These are phyloP conservation scores for Cephalotrichum gorgonifer DNA, from an alignment of 2,329 filamentous ascomycete genomes.

Conservation along the genomic window DNA sequence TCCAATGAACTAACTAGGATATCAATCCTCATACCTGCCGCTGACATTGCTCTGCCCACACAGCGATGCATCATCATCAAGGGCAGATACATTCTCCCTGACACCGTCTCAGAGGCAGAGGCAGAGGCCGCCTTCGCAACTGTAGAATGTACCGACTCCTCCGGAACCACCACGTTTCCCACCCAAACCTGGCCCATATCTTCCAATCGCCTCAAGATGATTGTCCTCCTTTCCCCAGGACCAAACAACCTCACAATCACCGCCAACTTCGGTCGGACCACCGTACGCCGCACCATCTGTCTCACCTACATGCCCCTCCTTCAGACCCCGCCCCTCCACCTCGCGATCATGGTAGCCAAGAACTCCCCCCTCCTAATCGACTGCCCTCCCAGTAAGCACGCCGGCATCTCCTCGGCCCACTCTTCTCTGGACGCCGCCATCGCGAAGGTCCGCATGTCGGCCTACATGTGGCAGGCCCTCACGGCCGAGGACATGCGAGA, in stretches of 20 bases:
- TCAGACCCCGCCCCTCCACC: conserved; percentile 53
- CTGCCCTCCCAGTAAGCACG: conserved; percentile 49
- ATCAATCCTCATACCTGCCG: too few relatives aligned
- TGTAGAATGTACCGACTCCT: background rate
- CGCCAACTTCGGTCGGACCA: background rate
- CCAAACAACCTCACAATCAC: background rate
- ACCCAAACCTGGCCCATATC: background rate
- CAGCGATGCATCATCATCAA: background rate
- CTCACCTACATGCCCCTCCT: conserved; percentile 42
- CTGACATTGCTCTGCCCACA: too few relatives aligned
- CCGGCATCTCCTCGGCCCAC: conserved; percentile 38
- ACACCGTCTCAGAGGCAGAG: background rate
- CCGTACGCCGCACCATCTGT: too few relatives aligned
- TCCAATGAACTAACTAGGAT: too few relatives aligned
- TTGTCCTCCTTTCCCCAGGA: background rate
- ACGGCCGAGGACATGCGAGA: conserved; percentile 66
- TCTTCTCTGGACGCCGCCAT: conserved; percentile 51
- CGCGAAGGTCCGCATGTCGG: conserved; percentile 62
- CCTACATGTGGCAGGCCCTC: conserved; percentile 68
- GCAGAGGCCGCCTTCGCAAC: background rate
- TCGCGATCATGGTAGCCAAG: conserved; percentile 59
- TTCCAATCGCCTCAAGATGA: background rate
- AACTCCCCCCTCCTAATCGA: conserved; percentile 62
- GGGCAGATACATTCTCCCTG: background rate
- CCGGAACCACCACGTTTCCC: background rate